Conservation (phyloP, 768 basidiomycete species). For the Leccinellum albellum region DNA sequence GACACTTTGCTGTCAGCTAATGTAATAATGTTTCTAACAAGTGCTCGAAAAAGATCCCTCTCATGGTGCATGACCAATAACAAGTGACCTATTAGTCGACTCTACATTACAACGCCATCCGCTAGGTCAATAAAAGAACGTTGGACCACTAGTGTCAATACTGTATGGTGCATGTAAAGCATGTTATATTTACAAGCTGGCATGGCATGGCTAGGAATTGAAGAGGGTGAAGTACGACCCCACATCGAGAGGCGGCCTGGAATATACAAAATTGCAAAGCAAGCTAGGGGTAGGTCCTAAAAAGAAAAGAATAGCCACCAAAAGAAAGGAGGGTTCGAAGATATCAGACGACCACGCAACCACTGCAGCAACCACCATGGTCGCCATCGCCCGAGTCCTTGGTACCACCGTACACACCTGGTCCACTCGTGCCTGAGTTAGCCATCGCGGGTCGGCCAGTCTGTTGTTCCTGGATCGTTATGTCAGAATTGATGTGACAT, state of each 20-base stretch:
- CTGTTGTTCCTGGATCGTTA: slow-evolving; percentile 59
- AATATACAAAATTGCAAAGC: slow-evolving; percentile 16
- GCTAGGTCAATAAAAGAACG: slow-evolving; percentile 1
- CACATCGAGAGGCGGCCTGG: slow-evolving; percentile 3
- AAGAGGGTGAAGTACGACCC: slow-evolving; percentile 1
- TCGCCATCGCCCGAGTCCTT: slow-evolving; percentile 50
- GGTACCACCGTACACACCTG: slow-evolving; percentile 47
- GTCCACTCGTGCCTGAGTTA: slow-evolving; percentile 37
- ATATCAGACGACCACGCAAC: slow-evolving; percentile 57
- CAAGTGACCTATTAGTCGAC: background rate
- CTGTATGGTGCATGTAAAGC: background rate
- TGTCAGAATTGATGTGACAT: slow-evolving; percentile 7
- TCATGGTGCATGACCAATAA: slow-evolving; percentile 15
- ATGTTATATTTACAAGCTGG: slow-evolving; percentile 25
- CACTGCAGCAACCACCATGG: slow-evolving; percentile 58
- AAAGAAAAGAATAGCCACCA: slow-evolving; percentile 8
- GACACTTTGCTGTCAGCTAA: background rate
- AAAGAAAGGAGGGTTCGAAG: background rate
- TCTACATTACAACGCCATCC: background rate
- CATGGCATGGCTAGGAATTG: slow-evolving; percentile 5
- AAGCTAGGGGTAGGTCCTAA: background rate
- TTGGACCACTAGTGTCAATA: background rate
- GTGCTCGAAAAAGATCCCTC: slow-evolving; percentile 27
- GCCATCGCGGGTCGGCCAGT: slow-evolving; percentile 65
- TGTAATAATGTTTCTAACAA: background rate